Evolutionary conservation across 768 basidiomycete species (phyloP).

Genomic region (Suillus spraguei): DNA sequence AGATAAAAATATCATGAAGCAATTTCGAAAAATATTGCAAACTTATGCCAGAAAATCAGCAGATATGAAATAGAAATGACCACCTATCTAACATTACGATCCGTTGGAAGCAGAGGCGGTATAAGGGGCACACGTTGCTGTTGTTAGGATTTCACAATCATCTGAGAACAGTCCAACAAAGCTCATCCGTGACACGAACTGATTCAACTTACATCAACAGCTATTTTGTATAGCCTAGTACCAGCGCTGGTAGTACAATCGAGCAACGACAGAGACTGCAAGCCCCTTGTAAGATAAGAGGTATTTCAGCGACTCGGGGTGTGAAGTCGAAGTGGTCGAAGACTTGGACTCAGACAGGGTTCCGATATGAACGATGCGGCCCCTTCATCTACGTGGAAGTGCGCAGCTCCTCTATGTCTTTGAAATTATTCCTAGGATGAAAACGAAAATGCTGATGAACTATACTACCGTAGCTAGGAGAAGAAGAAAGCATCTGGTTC

Average conservation of each 20-base stretch:
- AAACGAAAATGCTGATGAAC: neutral
- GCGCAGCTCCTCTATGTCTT: neutral
- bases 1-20: neutral
- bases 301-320: neutral
- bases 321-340: constrained; percentile 3
- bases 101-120: neutral
- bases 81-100: neutral
- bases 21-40: neutral
- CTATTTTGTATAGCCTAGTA: neutral
- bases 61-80: neutral
- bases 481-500: too few relatives aligned
- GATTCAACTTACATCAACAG: neutral
- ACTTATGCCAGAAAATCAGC: too few relatives aligned
- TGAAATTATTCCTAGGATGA: neutral
- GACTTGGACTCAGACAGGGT: neutral
- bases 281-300: neutral
- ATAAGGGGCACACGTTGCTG: neutral
- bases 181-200: neutral
- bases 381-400: neutral
- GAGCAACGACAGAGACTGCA: neutral
- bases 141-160: too few relatives aligned
- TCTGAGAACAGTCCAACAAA: neutral
- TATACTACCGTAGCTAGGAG: neutral
- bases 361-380: neutral
- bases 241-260: neutral